Base-by-base conservation (phyloP, 768 basidiomycete species). In the Suillus paluster region DNA sequence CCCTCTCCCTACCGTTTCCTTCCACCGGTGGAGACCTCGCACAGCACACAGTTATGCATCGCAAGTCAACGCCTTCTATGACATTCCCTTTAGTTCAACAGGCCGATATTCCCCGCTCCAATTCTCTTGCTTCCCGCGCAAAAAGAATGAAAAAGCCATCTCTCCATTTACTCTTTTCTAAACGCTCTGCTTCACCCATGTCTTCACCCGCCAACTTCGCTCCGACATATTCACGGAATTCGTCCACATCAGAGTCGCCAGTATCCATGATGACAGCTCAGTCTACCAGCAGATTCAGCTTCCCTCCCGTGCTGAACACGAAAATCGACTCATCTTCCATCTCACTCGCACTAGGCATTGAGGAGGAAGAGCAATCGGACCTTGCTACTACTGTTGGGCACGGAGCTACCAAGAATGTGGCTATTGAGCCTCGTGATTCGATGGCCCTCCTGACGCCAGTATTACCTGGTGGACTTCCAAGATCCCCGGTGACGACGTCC, bases 161-260 rank as follows among this genome's bases (percentile, higher is more conserved):
- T 3, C 74, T 91, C 60, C 85, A 86, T 55, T 75, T 90, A 19
- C 78, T 91, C 21, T 89, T 92, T 71, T 80, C 87, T 36, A 90
- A 88, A 76, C 83, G 81, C 53, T 86, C 88, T 7, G 73, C 78
- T 3, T 83, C 87, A 25, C 79, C 84, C 4, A 67, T 84, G 49
- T 72, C 73, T 27, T 69, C 71, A 52, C 71, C 75, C 41, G 34
- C 75, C 72, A 33, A 73, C 75, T 9, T 65, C 61, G 46, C 33
- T 67, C 36, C 73, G 19, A 52, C 59, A 59, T 56, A 53, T 33
- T 59, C 73, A 19, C 62, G 68, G 46, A 64, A 71, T 41, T 73
- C 77, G 36, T 71, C 65, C 25, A 58, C 73, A 25, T 64, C 77
- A n/a, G 74, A 64, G 17, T 77, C 76, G n/a, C 72, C 72, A 4